These are phyloP conservation scores for Malania oleifera DNA, from an alignment of 164 flowering plant genomes.

Conservation along the genomic window DNA sequence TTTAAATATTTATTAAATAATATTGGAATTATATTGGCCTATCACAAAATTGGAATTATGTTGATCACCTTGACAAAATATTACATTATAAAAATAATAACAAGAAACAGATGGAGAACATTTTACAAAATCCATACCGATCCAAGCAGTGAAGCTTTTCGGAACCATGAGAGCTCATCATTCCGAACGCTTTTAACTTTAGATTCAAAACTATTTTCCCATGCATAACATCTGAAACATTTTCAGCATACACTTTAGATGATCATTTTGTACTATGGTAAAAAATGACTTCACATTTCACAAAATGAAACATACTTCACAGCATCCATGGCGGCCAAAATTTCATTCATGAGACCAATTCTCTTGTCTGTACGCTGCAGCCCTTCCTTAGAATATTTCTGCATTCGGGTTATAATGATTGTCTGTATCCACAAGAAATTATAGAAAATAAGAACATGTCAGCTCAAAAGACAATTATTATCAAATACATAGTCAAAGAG, in stretches of 20 bases:
- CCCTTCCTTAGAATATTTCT: slow-evolving; percentile 83
- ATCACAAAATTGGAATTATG: no score
- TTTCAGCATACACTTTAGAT: slow-evolving; percentile 11
- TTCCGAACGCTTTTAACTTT: slow-evolving; percentile 68
- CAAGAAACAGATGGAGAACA: no score
- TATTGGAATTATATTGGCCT: no score
- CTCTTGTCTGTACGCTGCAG: slow-evolving; percentile 95
- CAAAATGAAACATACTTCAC: slow-evolving; percentile 63
- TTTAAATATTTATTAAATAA: no score
- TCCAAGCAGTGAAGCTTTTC: slow-evolving; percentile 67
- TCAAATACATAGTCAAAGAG: not conserved
- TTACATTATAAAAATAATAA: no score
- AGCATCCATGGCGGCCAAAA: slow-evolving; percentile 98
- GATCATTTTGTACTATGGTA: not conserved
- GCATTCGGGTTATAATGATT: slow-evolving; percentile 77
- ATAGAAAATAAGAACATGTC: not conserved
- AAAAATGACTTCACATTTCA: not conserved
- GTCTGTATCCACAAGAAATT: slow-evolving; percentile 45
- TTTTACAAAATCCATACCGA: slow-evolving; percentile 76
- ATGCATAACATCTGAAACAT: slow-evolving; percentile 85
- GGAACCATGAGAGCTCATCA: slow-evolving; percentile 93
- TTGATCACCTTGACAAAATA: no score
- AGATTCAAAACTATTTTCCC: slow-evolving; percentile 87
- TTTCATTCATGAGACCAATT: slow-evolving; percentile 97
- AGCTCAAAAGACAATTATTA: not conserved